A percentile compares a stretch with the other conserved stretches of the same genome.
These are phyloP conservation scores for Cotoneaster glaucophyllus DNA, from an alignment of 306 rosid species.

Conservation along the genomic window DNA sequence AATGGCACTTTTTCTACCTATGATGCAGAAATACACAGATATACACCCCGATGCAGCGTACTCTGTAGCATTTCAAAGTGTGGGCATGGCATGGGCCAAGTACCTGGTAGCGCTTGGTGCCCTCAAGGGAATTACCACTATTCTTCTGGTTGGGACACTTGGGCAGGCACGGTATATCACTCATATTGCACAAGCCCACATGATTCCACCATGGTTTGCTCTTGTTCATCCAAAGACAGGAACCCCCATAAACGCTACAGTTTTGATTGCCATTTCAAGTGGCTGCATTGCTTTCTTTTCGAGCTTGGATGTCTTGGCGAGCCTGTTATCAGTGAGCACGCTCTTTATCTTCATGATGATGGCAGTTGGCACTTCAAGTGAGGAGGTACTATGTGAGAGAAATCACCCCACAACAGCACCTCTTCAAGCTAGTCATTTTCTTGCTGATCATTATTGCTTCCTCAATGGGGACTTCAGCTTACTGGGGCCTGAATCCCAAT, in stretches of 20 bases:
- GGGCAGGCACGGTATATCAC: slow-evolving; percentile 55
- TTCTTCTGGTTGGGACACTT: slow-evolving; percentile 52
- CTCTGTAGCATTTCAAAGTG: slow-evolving; percentile 53
- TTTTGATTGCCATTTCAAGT: slow-evolving; percentile 40
- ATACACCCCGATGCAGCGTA: slow-evolving; percentile 55
- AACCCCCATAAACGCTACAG: slow-evolving; percentile 75
- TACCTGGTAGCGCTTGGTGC: slow-evolving; percentile 71
- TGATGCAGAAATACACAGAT: slow-evolving; percentile 73
- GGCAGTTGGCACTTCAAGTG: slow-evolving; percentile 72
- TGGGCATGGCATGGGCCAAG: slow-evolving; percentile 81
- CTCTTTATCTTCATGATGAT: slow-evolving; percentile 69
- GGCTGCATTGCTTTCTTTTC: slow-evolving; percentile 58
- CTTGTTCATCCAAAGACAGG: slow-evolving; percentile 73
- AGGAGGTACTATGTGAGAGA: slow-evolving; percentile 68
- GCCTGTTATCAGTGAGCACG: slow-evolving; percentile 65
- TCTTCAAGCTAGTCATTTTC: slow-evolving; percentile 39
- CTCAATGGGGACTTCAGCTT: slow-evolving; percentile 64
- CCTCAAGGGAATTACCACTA: slow-evolving; percentile 71
- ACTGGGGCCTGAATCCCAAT: slow-evolving; percentile 50
- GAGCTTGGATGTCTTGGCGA: slow-evolving; percentile 46
- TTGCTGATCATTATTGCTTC: slow-evolving; percentile 55
- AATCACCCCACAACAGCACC: slow-evolving; percentile 35
- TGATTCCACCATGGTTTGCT: slow-evolving; percentile 81
- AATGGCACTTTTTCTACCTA: slow-evolving; percentile 60
- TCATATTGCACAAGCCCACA: slow-evolving; percentile 77